phyloP scores from a whole-genome alignment of 768 basidiomycete species.

The Tulasnella sp. region DNA sequence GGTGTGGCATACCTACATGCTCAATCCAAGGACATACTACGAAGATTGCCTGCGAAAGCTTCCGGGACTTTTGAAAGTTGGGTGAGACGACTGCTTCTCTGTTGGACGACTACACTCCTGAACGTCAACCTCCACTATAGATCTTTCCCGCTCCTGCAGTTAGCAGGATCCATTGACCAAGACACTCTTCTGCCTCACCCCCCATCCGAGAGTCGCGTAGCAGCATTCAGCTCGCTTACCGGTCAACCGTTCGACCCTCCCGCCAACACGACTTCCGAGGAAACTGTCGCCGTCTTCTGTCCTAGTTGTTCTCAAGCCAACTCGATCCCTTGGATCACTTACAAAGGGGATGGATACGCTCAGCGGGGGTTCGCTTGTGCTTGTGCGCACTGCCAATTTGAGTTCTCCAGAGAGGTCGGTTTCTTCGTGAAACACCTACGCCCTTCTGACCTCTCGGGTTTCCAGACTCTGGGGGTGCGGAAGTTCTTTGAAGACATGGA shows the following conservation, averaged over 20 bases:
- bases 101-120: background rate
- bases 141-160: conserved; percentile 23
- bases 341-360: conserved; percentile 25
- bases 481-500: conserved; percentile 26
- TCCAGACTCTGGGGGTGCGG: conserved; percentile 14
- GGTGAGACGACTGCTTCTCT: background rate
- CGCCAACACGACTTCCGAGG: background rate
- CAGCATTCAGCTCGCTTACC: conserved; percentile 9
- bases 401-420: conserved; percentile 22
- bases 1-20: conserved; percentile 23
- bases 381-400: background rate
- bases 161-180: conserved; percentile 21
- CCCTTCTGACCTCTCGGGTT: too few species aligned
- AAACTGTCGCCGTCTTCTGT: conserved; percentile 6
- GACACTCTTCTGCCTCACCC: background rate
- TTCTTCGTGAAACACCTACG: too few species aligned
- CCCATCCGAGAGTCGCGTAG: background rate
- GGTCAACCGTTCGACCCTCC: conserved; percentile 23
- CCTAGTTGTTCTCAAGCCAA: background rate
- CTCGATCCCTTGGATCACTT: conserved; percentile 27
- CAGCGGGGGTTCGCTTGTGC: conserved; percentile 22
- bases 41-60: conserved; percentile 10
- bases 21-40: conserved; percentile 6
- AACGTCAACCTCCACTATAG: background rate
- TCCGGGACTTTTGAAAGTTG: conserved; percentile 20